Evolutionary conservation across 106 monocot genomes (phyloP).

Genomic region (Dendrobium officinale): DNA sequence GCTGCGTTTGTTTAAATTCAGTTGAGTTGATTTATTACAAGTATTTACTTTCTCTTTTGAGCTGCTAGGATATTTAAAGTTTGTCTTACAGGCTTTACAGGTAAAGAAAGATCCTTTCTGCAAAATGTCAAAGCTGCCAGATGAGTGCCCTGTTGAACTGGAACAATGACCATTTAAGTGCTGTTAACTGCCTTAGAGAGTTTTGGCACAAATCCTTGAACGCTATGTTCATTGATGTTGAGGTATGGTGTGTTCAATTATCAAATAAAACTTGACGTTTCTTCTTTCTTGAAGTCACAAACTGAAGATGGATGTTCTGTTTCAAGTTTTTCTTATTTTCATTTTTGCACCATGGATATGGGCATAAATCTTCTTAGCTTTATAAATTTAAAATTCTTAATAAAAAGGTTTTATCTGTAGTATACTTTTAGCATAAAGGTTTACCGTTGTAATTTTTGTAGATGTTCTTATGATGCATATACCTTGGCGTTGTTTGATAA

Average conservation of each 20-base stretch:
- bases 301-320: not conserved
- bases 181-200: conserved; percentile 57
- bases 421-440: not conserved
- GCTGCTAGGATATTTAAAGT: not conserved
- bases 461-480: not conserved
- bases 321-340: not conserved
- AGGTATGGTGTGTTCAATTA: conserved; percentile 28
- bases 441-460: not conserved
- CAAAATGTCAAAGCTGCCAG: conserved; percentile 43
- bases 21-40: not conserved
- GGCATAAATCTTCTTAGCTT: not conserved
- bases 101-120: conserved; percentile 27
- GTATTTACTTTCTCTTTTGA: not conserved
- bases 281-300: not conserved
- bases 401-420: not conserved
- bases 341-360: not conserved
- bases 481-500: not conserved
- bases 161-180: conserved; percentile 48
- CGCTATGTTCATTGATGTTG: conserved; percentile 59
- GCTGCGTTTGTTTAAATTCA: not conserved
- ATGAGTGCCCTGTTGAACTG: conserved; percentile 33
- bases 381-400: not conserved
- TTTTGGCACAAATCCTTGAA: conserved; percentile 63
- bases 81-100: conserved; percentile 25
- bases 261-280: not conserved